phyloP scores from a whole-genome alignment of 331 rosid genomes.

The Pyracantha coccinea region DNA sequence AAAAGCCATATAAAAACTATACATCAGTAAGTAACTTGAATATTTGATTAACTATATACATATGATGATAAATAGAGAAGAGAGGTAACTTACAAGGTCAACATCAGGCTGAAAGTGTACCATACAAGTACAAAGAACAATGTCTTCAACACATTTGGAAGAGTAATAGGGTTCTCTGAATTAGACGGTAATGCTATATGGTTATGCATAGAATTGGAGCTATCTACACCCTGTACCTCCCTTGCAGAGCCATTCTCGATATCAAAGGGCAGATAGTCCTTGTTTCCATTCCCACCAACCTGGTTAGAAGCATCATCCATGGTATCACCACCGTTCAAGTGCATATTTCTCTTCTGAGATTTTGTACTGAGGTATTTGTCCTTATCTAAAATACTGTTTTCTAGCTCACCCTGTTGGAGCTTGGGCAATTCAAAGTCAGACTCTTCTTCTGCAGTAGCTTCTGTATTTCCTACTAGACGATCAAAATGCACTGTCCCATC shows the following conservation, averaged over 20 bases:
- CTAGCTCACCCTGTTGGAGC: constrained; percentile 35
- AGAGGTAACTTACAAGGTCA: constrained; percentile 88
- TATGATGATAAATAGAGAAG: constrained; percentile 1
- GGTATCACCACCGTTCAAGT: constrained; percentile 29
- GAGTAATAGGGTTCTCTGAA: constrained; percentile 33
- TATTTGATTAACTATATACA: not conserved
- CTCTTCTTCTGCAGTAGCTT: constrained; percentile 38
- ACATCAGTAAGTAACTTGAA: constrained; percentile 6
- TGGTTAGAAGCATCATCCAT: constrained; percentile 43
- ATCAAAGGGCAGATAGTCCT: constrained; percentile 54
- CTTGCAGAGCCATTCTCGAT: constrained; percentile 46
- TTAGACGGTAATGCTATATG: constrained; percentile 23
- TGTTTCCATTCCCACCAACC: constrained; percentile 37
- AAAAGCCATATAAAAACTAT: not conserved
- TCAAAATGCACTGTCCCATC: constrained; percentile 37
- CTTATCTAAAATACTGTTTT: constrained; percentile 27
- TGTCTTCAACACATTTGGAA: constrained; percentile 60
- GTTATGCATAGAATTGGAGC: constrained; percentile 23
- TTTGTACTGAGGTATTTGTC: constrained; percentile 21
- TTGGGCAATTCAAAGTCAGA: constrained; percentile 53
- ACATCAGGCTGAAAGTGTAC: constrained; percentile 88
- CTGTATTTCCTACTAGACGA: constrained; percentile 21
- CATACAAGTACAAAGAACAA: constrained; percentile 72
- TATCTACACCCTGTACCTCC: constrained; percentile 22
- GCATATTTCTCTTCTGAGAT: constrained; percentile 38